These are phyloP conservation scores for Mycogone perniciosa DNA, from an alignment of 2,329 filamentous ascomycete genomes.

Conservation along the genomic window DNA sequence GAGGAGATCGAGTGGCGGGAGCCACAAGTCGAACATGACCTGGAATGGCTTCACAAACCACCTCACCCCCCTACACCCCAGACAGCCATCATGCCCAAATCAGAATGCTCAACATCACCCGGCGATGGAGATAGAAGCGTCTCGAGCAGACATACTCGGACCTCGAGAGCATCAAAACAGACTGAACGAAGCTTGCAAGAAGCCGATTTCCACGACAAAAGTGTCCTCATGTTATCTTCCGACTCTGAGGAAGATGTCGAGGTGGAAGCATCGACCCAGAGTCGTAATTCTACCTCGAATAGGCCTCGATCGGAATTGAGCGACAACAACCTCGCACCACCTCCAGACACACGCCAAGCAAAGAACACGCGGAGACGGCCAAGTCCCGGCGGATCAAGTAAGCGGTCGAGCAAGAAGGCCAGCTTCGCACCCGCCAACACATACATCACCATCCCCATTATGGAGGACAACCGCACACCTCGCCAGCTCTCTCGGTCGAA, in stretches of 20 bases:
- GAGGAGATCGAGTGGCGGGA: constrained; percentile 5
- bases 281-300: constrained; percentile 21
- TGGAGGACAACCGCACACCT: constrained; percentile 17
- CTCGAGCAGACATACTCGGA: constrained; percentile 50
- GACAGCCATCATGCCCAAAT: constrained; percentile 15
- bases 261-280: constrained; percentile 12
- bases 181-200: constrained; percentile 42
- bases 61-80: constrained; percentile 12
- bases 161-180: constrained; percentile 46
- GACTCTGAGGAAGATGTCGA: constrained; percentile 47
- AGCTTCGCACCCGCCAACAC: constrained; percentile 37
- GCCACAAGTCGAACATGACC: constrained; percentile 6
- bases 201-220: constrained; percentile 48
- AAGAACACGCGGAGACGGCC: constrained; percentile 19
- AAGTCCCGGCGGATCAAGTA: constrained; percentile 14
- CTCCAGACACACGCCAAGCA: constrained; percentile 4
- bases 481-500: constrained; percentile 13
- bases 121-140: constrained; percentile 44
- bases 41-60: constrained; percentile 11
- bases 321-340: neutral
- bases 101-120: constrained; percentile 25
- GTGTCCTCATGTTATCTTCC: constrained; percentile 51
- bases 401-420: constrained; percentile 30
- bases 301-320: constrained; percentile 20
- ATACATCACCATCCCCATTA: constrained; percentile 35